Base-by-base conservation (phyloP, 306 rosid species). In the Lablab purpureus region DNA sequence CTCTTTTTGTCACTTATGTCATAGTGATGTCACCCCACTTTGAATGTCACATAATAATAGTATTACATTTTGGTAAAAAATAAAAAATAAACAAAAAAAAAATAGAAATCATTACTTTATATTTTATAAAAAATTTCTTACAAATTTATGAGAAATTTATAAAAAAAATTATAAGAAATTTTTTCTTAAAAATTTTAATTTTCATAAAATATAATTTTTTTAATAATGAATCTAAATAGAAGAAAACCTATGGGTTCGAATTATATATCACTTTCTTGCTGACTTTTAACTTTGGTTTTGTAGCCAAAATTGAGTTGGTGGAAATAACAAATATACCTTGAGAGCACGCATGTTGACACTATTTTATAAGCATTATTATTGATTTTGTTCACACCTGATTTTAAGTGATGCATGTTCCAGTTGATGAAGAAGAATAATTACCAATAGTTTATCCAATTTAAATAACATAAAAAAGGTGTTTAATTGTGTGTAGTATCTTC, bases 191-290 rank as follows among this genome's bases (percentile, higher is more conserved):
- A n/a, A n/a, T n/a, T n/a, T n/a, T n/a, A n/a, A n/a, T n/a, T n/a
- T n/a, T n/a, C n/a, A n/a, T n/a, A n/a, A n/a, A n/a, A n/a, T n/a
- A n/a, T n/a, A n/a, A n/a, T n/a, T n/a, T n/a, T n/a, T n/a, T n/a
- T n/a, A n/a, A n/a, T n/a, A n/a, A n/a, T n/a, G n/a, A n/a, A n/a
- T n/a, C n/a, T n/a, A n/a, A n/a, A n/a, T n/a, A n/a, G 6, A 55
- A 56, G 64, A 25, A 23, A 62, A 28, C 11, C 4, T 32, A 8
- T 63, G 7, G n/a, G 23, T 63, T 14, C 23, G 46, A 36, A 63
- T 63, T 14, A 63, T 12, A 63, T 12, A 17, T 63, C 46, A 63
- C 69, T 63, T 63, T 32, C 69, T 63, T 32, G 41, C 45, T 8
- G 23, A 63, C 69, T 64, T 34, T 34, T 8, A 64, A 34, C 8